These are phyloP conservation scores for Dendrobium huoshanense DNA, from an alignment of 106 monocot genomes.

Conservation along the genomic window DNA sequence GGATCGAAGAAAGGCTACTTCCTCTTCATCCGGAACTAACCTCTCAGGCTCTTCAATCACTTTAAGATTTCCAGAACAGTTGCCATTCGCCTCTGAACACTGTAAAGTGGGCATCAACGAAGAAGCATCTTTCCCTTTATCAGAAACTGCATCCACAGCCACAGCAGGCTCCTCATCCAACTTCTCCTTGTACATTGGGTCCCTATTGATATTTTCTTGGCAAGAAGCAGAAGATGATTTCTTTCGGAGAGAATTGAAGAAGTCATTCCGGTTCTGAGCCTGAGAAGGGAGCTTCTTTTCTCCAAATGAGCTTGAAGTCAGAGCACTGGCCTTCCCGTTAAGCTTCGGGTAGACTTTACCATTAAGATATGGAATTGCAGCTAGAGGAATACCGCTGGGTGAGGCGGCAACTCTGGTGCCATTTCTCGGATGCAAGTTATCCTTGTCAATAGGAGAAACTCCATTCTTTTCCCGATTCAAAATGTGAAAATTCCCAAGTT, in stretches of 20 bases:
- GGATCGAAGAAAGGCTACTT: slow-evolving; percentile 30
- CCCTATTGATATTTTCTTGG: background rate
- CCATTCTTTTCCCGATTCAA: slow-evolving; percentile 60
- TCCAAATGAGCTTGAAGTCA: slow-evolving; percentile 7
- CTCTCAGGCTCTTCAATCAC: slow-evolving; percentile 11
- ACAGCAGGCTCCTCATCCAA: background rate
- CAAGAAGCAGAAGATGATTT: slow-evolving; percentile 18
- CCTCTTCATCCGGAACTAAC: slow-evolving; percentile 19
- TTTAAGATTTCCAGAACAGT: background rate
- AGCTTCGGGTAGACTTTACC: slow-evolving; percentile 14
- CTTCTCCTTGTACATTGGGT: slow-evolving; percentile 1
- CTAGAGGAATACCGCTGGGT: background rate
- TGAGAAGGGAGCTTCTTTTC: slow-evolving; percentile 38
- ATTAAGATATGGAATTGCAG: slow-evolving; percentile 12
- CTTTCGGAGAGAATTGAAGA: slow-evolving; percentile 59
- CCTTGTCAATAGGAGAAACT: slow-evolving; percentile 25
- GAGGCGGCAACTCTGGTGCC: slow-evolving; percentile 21
- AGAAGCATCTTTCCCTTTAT: background rate
- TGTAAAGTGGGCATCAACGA: background rate
- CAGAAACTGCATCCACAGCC: background rate
- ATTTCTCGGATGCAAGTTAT: slow-evolving; percentile 14
- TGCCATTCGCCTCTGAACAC: slow-evolving; percentile 12
- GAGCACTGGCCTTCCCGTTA: slow-evolving; percentile 14
- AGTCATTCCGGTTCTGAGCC: slow-evolving; percentile 50
- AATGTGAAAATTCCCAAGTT: slow-evolving; percentile 60